phyloP scores from a whole-genome alignment of 202 grass and related monocot species.

The Panicum virgatum region DNA sequence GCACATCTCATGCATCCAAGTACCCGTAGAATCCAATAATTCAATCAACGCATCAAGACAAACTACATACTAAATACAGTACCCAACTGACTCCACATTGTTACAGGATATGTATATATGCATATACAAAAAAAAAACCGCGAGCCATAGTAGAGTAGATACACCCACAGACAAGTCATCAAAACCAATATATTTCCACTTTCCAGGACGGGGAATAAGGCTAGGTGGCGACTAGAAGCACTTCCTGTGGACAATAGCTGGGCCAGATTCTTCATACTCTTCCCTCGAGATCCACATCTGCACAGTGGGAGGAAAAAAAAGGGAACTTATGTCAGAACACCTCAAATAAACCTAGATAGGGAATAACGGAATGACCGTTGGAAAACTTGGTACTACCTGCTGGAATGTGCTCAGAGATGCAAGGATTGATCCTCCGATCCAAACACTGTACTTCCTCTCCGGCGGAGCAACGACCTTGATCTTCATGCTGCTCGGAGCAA shows the following conservation, averaged over 20 bases:
- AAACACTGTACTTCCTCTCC: constrained; percentile 94
- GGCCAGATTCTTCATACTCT: constrained; percentile 84
- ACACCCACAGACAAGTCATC: constrained; percentile 58
- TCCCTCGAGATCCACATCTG: constrained; percentile 92
- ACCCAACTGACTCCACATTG: constrained; percentile 11
- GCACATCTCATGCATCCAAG: not conserved
- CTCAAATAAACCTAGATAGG: not conserved
- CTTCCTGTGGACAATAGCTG: constrained; percentile 87
- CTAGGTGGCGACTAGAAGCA: constrained; percentile 57
- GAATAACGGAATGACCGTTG: not conserved
- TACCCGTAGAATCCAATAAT: not conserved
- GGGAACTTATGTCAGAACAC: constrained; percentile 6
- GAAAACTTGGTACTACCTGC: constrained; percentile 52
- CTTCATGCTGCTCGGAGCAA: constrained; percentile 89
- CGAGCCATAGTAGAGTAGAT: constrained; percentile 32
- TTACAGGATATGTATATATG: constrained; percentile 35
- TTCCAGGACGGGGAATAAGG: constrained; percentile 34
- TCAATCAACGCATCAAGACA: constrained; percentile 46
- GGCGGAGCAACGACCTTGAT: constrained; percentile 90
- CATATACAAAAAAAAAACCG: constrained; percentile 32
- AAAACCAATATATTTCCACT: constrained; percentile 43
- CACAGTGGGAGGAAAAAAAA: not conserved
- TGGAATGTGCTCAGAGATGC: constrained; percentile 90
- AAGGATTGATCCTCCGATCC: constrained; percentile 89
- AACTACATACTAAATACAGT: constrained; percentile 53